phyloP scores from a whole-genome alignment of 495 filamentous ascomycete genomes.

The Penicillium bovifimosum region DNA sequence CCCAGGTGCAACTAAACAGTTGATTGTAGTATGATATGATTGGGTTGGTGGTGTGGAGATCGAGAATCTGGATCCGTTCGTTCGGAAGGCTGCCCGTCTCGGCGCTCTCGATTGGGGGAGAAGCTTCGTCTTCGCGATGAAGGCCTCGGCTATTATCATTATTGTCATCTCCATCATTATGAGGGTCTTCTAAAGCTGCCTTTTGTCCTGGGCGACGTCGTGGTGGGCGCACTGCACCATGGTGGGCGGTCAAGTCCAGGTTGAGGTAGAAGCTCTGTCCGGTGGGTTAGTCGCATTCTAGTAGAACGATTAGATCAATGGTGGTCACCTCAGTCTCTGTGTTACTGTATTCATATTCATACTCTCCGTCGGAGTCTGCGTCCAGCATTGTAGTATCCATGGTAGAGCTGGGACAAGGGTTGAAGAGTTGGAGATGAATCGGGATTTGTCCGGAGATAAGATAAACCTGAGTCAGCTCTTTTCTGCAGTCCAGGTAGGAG shows the following conservation, averaged over 20 bases:
- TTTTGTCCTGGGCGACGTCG: constrained; percentile 25
- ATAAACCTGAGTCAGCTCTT: constrained; percentile 7
- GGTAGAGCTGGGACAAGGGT: neutral
- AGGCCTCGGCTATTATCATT: constrained; percentile 12
- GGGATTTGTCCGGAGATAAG: constrained; percentile 1
- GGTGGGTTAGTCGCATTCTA: neutral
- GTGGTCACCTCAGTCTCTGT: constrained; percentile 49
- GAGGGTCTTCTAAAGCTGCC: constrained; percentile 4
- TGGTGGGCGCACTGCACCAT: constrained; percentile 35
- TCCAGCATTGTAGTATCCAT: constrained; percentile 25
- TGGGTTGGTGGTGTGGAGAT: constrained; percentile 66
- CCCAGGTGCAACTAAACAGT: constrained; percentile 72
- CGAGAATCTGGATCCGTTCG: constrained; percentile 69
- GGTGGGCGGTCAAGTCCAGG: constrained; percentile 45
- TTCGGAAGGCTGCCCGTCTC: constrained; percentile 20
- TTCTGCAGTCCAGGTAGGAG: no score
- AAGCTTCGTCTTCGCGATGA: constrained; percentile 3
- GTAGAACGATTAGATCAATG: neutral
- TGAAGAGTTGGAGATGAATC: neutral
- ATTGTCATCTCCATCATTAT: constrained; percentile 5
- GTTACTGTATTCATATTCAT: constrained; percentile 58
- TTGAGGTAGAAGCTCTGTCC: constrained; percentile 50
- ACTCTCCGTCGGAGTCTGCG: constrained; percentile 37
- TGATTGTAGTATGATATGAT: constrained; percentile 69
- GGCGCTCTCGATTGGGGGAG: constrained; percentile 19